Evolutionary conservation across 208 protist species (phyloP).

Genomic region (Crithidia brevicula): DNA sequence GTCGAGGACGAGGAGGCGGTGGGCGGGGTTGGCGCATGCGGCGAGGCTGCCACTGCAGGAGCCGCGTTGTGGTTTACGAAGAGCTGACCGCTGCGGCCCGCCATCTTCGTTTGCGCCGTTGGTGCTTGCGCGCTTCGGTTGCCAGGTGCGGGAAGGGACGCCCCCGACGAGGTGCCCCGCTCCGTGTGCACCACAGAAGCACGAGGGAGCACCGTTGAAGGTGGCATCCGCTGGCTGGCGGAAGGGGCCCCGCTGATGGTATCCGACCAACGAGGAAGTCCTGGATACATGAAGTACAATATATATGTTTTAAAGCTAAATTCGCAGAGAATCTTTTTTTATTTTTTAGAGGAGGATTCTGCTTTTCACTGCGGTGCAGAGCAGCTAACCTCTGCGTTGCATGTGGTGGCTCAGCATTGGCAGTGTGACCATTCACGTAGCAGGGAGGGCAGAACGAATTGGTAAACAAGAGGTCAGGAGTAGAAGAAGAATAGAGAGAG

Average conservation of each 20-base stretch:
- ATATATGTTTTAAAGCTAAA: too few relatives aligned
- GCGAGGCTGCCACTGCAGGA: not conserved
- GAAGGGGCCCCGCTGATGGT: not conserved
- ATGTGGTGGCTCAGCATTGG: too few relatives aligned
- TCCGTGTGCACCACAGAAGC: not conserved
- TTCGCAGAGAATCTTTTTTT: too few relatives aligned
- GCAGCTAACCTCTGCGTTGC: too few relatives aligned
- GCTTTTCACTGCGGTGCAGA: too few relatives aligned
- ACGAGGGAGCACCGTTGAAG: not conserved
- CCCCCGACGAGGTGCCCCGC: not conserved
- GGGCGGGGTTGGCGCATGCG: not conserved
- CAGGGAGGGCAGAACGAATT: too few relatives aligned
- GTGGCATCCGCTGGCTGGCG: not conserved
- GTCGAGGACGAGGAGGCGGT: not conserved
- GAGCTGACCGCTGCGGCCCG: constrained; percentile 8
- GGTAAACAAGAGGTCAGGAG: too few relatives aligned
- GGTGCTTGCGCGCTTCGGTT: constrained; percentile 8
- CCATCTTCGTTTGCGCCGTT: constrained; percentile 1
- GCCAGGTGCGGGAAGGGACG: too few relatives aligned
- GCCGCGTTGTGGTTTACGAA: constrained; percentile 32
- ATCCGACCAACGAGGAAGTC: constrained; percentile 24
- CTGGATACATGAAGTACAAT: constrained; percentile 22
- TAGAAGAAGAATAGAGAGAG: too few relatives aligned
- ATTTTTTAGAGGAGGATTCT: too few relatives aligned
- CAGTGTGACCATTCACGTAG: too few relatives aligned